Evolutionary conservation across 2,329 filamentous ascomycete species (phyloP), one percentile per base, ranked within the genome.

Genomic region (Emmonsiellopsis sp.): DNA sequence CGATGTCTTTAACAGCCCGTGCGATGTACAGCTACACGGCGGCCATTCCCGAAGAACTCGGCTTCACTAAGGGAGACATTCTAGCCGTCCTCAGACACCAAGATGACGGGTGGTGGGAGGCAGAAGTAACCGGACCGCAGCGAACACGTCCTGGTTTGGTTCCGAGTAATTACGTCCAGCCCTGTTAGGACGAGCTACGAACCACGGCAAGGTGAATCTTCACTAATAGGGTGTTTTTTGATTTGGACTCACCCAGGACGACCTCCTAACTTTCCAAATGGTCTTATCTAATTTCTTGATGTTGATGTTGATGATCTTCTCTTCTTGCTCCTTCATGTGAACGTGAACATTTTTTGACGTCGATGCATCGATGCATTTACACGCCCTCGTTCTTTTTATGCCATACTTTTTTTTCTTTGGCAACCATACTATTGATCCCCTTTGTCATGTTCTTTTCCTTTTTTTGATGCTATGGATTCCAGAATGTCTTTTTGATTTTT

Each of bases 21-120:
- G 92, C 93, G 30, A 79, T 96, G 76, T 98, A 97, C 71, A 84
- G 89, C 75, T 98, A 98, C 70, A 84, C 87, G 65, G 90, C 93
- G 2, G 92, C 90, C 20, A 98, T 98, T 55, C 89, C 92, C 0
- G 93, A 97, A 67, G 94, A 98, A 71, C 76, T 98, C 16, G 86
- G 87, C 11, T 98, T 98, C 70, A 78, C 79, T 46, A 98, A 98
- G 74, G 91, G 91, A 47, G 94, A 98, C 66, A 83, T 92, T 55
- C 77, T 98, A 11, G 89, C 92, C 2, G 84, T 98, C 11, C 76
- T 96, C 46, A 81, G 91, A 56, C 83, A 95, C 64, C 93, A 98
- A 72, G 93, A 98, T 67, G 93, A 98, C 66, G 93, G 93, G 16
- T 98, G 93, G 93, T 98, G 94, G 93, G 93, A 98, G 74, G 94